Evolutionary conservation across 441 rosid species (phyloP).

Genomic region (Dalechampia spathulata): DNA sequence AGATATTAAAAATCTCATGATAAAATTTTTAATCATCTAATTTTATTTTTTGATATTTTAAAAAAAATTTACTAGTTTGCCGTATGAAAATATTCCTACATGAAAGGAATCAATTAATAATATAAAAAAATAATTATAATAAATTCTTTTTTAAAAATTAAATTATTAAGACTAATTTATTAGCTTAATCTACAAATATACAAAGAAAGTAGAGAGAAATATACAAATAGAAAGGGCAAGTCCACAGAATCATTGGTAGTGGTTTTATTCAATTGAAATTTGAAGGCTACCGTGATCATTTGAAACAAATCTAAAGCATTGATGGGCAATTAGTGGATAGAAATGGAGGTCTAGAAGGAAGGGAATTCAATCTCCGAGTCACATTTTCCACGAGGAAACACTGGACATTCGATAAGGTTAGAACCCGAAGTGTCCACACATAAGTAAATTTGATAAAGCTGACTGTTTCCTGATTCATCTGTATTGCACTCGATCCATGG

Average conservation of each 20-base stretch:
- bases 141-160: too few relatives aligned
- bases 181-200: too few relatives aligned
- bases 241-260: neutral
- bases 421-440: slow-evolving; percentile 57
- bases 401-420: slow-evolving; percentile 46
- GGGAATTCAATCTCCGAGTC: slow-evolving; percentile 53
- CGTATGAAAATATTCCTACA: too few relatives aligned
- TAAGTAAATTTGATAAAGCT: slow-evolving; percentile 65
- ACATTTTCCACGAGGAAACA: slow-evolving; percentile 49
- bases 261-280: too few relatives aligned
- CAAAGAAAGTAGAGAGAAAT: too few relatives aligned
- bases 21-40: too few relatives aligned
- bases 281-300: neutral
- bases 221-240: neutral
- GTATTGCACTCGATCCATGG: slow-evolving; percentile 66
- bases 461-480: slow-evolving; percentile 49
- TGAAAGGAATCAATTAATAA: too few relatives aligned
- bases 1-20: too few relatives aligned
- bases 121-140: too few relatives aligned
- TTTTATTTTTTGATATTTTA: too few relatives aligned
- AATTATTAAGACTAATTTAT: too few relatives aligned
- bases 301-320: neutral
- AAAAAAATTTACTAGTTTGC: too few relatives aligned
- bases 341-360: slow-evolving; percentile 29
- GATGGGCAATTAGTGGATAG: neutral